A percentile compares a stretch with the other conserved stretches of the same genome.
Evolutionary conservation across 805 yeast species (phyloP).

Genomic region (Tetrapisispora pingtungensis): DNA sequence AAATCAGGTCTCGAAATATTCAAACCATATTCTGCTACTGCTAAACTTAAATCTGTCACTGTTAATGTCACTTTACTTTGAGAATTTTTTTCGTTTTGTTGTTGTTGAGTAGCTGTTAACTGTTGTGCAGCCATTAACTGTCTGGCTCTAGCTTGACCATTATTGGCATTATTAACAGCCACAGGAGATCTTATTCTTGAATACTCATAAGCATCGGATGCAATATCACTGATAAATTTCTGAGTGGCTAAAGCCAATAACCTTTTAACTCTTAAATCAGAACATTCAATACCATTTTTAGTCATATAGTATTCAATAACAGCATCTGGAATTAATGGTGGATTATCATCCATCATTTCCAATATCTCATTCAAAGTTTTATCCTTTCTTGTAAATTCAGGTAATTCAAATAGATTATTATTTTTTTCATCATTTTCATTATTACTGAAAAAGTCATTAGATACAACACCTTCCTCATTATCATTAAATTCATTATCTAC

Average conservation of each 20-base stretch:
- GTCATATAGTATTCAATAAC: slow-evolving; percentile 88
- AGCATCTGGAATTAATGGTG: slow-evolving; percentile 94
- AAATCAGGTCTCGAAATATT: slow-evolving; percentile 89
- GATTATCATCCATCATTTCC: slow-evolving; percentile 83
- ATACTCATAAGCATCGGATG: slow-evolving; percentile 93
- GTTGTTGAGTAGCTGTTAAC: slow-evolving; percentile 32
- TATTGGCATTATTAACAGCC: slow-evolving; percentile 74
- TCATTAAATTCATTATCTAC: slow-evolving; percentile 30
- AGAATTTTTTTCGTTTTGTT: slow-evolving; percentile 32
- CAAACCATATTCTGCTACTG: slow-evolving; percentile 84
- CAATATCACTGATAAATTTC: slow-evolving; percentile 86
- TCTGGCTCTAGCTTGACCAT: slow-evolving; percentile 78
- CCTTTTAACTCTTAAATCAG: slow-evolving; percentile 70
- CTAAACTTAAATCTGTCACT: slow-evolving; percentile 87
- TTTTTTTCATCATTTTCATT: slow-evolving; percentile 4
- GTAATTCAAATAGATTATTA: slow-evolving; percentile 39
- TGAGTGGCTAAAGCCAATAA: slow-evolving; percentile 91
- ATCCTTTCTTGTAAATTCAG: slow-evolving; percentile 66
- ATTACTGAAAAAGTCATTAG: slow-evolving; percentile 10
- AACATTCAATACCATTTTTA: slow-evolving; percentile 73
- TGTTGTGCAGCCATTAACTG: slow-evolving; percentile 61
- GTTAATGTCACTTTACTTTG: slow-evolving; percentile 77
- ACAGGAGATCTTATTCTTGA: slow-evolving; percentile 84
- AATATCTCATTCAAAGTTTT: slow-evolving; percentile 76
- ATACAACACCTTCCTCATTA: slow-evolving; percentile 25